phyloP scores from a whole-genome alignment of 2,329 filamentous ascomycete species.

The Ophiostoma pallidulum region DNA sequence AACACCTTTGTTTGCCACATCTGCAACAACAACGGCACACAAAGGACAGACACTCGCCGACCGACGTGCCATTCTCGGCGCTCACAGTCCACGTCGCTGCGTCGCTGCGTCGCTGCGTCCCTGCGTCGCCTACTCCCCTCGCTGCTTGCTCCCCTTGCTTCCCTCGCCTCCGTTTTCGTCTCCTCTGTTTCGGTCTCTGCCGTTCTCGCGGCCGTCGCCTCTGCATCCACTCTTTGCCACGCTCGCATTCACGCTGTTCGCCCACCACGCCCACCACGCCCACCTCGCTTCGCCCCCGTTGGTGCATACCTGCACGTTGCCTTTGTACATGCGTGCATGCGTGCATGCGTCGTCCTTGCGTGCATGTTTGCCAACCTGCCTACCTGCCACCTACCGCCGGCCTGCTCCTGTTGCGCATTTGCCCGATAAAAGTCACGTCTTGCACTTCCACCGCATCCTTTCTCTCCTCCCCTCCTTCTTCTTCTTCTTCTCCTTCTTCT shows the following conservation, averaged over 20 bases:
- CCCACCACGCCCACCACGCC: background rate
- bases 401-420: slow-evolving; percentile 1
- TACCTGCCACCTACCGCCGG: too few species aligned
- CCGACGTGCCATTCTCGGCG: too few species aligned
- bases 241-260: background rate
- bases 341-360: too few species aligned
- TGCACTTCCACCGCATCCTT: background rate
- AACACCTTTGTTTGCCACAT: background rate
- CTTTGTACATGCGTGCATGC: background rate
- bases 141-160: background rate
- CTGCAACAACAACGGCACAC: too few species aligned
- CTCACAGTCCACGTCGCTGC: background rate
- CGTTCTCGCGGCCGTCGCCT: too few species aligned
- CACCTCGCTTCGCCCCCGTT: background rate
- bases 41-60: too few species aligned
- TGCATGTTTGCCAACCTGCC: slow-evolving; percentile 1
- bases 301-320: too few species aligned
- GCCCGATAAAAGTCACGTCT: slow-evolving; percentile 7
- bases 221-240: slow-evolving; percentile 1
- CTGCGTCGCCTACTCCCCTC: too few species aligned
- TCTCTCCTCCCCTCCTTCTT: background rate
- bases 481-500: background rate
- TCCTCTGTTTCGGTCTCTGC: too few species aligned
- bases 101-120: background rate
- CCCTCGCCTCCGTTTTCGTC: too few species aligned